Evolutionary conservation across 2,329 filamentous ascomycete species (phyloP).

Genomic region (Ophiostoma montium): DNA sequence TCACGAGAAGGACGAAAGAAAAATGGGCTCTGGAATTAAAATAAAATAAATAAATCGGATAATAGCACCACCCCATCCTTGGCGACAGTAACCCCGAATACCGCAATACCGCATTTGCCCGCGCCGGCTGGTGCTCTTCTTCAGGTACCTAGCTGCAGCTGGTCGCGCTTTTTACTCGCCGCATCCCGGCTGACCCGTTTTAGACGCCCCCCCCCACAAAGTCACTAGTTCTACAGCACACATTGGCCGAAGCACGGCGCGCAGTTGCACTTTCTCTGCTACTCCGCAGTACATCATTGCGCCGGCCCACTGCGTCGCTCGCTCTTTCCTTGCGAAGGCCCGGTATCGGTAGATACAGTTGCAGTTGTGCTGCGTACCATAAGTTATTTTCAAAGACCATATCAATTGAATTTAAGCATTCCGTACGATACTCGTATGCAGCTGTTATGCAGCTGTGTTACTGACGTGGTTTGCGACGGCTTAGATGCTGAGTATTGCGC

Average conservation of each 20-base stretch:
- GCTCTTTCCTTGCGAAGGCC: not conserved
- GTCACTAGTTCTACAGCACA: not conserved
- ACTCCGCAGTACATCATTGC: conserved; percentile 4
- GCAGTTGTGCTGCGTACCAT: no score
- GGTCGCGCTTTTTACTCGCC: not conserved
- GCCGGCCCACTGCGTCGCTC: conserved; percentile 1
- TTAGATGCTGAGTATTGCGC: conserved; percentile 1
- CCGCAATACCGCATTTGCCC: conserved; percentile 2
- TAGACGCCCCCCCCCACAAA: not conserved
- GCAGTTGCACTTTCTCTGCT: conserved; percentile 1
- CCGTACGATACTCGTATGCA: no score
- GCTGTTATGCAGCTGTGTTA: no score
- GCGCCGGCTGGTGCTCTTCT: not conserved
- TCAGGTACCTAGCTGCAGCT: not conserved
- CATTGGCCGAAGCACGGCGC: conserved; percentile 1
- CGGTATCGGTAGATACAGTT: conserved; percentile 12
- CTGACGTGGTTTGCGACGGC: not conserved
- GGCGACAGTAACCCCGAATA: not conserved
- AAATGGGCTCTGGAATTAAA: not conserved
- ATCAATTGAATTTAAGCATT: no score
- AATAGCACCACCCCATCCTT: not conserved
- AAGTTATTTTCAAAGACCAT: no score
- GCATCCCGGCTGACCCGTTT: not conserved
- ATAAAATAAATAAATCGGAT: not conserved
- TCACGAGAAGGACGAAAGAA: not conserved